These are phyloP conservation scores for Alectoria sarmentosa DNA, from an alignment of 495 filamentous ascomycete genomes.

Conservation along the genomic window DNA sequence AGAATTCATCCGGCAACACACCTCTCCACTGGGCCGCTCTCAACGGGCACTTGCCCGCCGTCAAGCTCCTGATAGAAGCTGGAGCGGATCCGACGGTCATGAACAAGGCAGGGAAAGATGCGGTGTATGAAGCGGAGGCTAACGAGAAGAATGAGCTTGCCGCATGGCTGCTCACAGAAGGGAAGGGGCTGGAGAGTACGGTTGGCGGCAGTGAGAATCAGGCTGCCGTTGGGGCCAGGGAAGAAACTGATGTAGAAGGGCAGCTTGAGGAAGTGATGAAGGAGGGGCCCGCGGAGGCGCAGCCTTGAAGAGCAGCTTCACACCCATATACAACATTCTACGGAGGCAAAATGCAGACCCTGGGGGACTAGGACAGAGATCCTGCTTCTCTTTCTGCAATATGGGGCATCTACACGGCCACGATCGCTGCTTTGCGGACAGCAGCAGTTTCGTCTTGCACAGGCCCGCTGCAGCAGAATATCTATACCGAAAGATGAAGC, in stretches of 20 bases:
- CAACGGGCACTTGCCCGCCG: slow-evolving; percentile 74
- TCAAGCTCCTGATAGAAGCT: slow-evolving; percentile 64
- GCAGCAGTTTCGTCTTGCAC: no score
- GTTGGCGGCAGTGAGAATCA: not conserved
- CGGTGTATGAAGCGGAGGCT: slow-evolving; percentile 76
- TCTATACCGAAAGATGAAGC: not conserved
- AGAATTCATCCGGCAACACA: slow-evolving; percentile 78
- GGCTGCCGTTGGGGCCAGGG: not conserved
- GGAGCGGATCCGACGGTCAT: slow-evolving; percentile 66
- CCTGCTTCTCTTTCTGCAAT: not conserved
- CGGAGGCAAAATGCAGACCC: not conserved
- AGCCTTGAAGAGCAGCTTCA: not conserved
- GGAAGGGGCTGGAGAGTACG: slow-evolving; percentile 37
- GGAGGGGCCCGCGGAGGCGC: slow-evolving; percentile 3
- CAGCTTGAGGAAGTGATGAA: slow-evolving; percentile 2
- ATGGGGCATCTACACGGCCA: not conserved
- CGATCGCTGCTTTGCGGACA: not conserved
- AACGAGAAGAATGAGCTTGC: slow-evolving; percentile 61
- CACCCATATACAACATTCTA: no score
- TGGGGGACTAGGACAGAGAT: not conserved
- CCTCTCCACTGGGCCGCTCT: slow-evolving; percentile 86
- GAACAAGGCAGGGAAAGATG: slow-evolving; percentile 79
- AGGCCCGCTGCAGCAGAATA: no score
- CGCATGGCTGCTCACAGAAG: slow-evolving; percentile 51
- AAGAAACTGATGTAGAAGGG: not conserved